These are phyloP conservation scores for Yarrowia sp. DNA, from an alignment of 805 yeast genomes.

Conservation along the genomic window DNA sequence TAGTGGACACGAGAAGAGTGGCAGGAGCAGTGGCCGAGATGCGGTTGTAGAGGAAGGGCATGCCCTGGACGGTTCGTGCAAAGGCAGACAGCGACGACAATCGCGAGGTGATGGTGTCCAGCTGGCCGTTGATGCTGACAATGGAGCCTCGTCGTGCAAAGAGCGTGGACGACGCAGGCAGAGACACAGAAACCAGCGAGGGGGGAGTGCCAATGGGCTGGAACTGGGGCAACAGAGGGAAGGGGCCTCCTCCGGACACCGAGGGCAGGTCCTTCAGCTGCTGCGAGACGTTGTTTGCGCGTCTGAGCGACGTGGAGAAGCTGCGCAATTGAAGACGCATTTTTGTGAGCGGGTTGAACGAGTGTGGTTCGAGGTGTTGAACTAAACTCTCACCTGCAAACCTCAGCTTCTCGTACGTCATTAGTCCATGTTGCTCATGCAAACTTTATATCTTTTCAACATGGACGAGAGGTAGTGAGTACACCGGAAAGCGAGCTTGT, in stretches of 20 bases:
- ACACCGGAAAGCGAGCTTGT: not conserved
- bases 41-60: slow-evolving; percentile 50
- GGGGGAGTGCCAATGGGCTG: slow-evolving; percentile 54
- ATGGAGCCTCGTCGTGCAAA: slow-evolving; percentile 55
- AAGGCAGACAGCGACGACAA: slow-evolving; percentile 46
- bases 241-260: slow-evolving; percentile 55
- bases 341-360: not conserved
- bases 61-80: slow-evolving; percentile 43
- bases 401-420: slow-evolving; percentile 4
- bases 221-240: slow-evolving; percentile 54
- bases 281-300: slow-evolving; percentile 41
- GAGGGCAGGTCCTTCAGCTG: slow-evolving; percentile 45
- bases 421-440: slow-evolving; percentile 31
- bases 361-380: slow-evolving; percentile 22
- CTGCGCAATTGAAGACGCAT: slow-evolving; percentile 37
- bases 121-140: slow-evolving; percentile 56
- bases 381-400: slow-evolving; percentile 20
- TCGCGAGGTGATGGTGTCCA: slow-evolving; percentile 44
- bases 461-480: slow-evolving; percentile 33
- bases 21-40: slow-evolving; percentile 48
- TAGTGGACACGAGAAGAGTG: slow-evolving; percentile 46
- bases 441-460: slow-evolving; percentile 19
- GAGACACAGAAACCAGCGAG: slow-evolving; percentile 53
- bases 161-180: slow-evolving; percentile 55
- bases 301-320: slow-evolving; percentile 36